Evolutionary conservation across 2,329 filamentous ascomycete species (phyloP), one percentile per base, ranked within the genome.

Genomic region (Cordyceps farinosa): DNA sequence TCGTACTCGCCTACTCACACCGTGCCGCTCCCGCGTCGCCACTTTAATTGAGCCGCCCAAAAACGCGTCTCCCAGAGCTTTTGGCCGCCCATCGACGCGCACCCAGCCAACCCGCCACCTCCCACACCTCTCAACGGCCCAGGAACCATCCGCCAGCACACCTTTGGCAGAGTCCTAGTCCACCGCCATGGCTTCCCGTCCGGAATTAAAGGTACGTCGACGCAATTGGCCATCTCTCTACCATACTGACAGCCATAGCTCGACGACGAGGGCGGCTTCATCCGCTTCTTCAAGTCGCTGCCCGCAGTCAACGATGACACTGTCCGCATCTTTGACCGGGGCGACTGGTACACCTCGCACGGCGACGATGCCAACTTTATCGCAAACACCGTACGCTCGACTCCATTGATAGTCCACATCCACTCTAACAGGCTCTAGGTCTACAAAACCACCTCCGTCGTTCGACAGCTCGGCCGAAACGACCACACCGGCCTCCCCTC

Each of bases 181-280:
- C 47, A 40, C 66, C 69, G 83, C 66, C 51, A 91, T 91, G 88
- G 87, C 87, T 74, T 90, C 88, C 58, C 80, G 88, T 71, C 88
- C 88, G 63, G 88, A 91, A 73, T 75, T 91, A 57, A 90, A 90
- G 84, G 88, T 89, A 65, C 47, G 9, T 30, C 11, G 4, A 36
- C 22, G 5, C 15, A 32, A n/a, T 52, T 48, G 27, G 22, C 22
- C 44, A 17, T 13, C 7, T 0, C 9, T 22, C 7, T 30, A 4
- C 30, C 66, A 32, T 44, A 36, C 60, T 65, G 15, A 54, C 42
- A 27, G 15, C 17, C 32, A 6, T 62, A 93, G 90, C 91, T 98
- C 74, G 96, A 99, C 72, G 95, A 99, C 74, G 95, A 99, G 80
- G 88, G 89, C 72, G 92, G 94, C 69, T 99, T 99, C 82, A 97